Base-by-base conservation (phyloP, 2,329 filamentous ascomycete species). In the Xylaria sp. region DNA sequence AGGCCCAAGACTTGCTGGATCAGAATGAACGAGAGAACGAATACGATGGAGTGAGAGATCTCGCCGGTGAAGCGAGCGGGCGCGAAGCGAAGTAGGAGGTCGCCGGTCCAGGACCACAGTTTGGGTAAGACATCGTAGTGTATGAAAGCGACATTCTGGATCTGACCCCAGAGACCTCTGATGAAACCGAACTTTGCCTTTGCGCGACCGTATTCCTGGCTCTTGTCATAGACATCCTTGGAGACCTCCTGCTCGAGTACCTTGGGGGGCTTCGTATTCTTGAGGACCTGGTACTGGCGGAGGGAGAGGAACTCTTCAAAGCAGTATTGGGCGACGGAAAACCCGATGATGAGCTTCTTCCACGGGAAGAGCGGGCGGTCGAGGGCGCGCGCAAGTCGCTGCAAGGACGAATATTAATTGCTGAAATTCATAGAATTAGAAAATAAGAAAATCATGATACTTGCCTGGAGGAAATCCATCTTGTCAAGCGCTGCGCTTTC, bases 321-420 rank as follows among this genome's bases (percentile, higher is more conserved):
- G 63, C 93, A 83, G 80, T 93, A 98, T 79, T 99, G 93, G 69
- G 92, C 93, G 75, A 98, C 80, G 34, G 94, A 97, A 84, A 99
- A 99, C 76, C 94, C 93, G 75, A 98, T 88, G 76, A 99, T 94
- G 76, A 99, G 89, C 80, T 90, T 92, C 89, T 97, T 99, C 96
- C 96, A 99, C 63, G 96, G 95, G 84, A 98, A 97, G 78, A 93
- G 85, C 66, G 95, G 94, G 78, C 93, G 90, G 84, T 99, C 96
- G 76, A 98, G 91, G 81, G 92, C 90, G 80, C 89, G 89, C 78
- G 93, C 93, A 74, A 98, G 90, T 84, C 87, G 87, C 88, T 91
- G 77, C 67, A 63, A 56, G 72, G 70, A 69, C 18, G 20, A 32
- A n/a, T 48, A 32, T 63, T 45, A 60, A 50, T 34, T 20, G 18